A percentile compares a stretch with the other conserved stretches of the same genome.
phyloP scores from a whole-genome alignment of 2,329 filamentous ascomycete genomes.

The Mycosphaerella sp. region DNA sequence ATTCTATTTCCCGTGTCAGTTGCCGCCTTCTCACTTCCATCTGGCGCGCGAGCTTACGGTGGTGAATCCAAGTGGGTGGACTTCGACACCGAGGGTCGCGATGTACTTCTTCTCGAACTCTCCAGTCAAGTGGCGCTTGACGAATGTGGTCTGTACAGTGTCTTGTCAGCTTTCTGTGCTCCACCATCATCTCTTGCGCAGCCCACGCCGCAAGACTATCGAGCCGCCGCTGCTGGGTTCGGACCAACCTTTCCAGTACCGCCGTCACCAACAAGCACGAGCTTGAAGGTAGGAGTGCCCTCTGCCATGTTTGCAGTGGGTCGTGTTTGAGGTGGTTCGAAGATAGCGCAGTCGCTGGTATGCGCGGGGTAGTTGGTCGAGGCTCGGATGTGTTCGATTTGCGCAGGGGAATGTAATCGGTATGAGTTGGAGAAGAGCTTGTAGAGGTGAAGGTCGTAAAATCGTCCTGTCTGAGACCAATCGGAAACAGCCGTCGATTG shows the following conservation, averaged over 20 bases:
- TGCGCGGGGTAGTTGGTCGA: background rate
- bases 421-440: constrained; percentile 1
- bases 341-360: constrained; percentile 3
- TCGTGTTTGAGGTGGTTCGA: constrained; percentile 6
- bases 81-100: constrained; percentile 97
- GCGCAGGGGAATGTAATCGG: background rate
- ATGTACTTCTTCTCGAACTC: constrained; percentile 99
- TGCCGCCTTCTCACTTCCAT: constrained; percentile 6
- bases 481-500: background rate
- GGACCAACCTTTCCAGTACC: constrained; percentile 92
- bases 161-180: background rate
- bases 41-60: constrained; percentile 61
- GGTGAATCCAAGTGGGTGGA: constrained; percentile 95
- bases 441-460: background rate
- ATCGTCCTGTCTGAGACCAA: background rate
- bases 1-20: constrained; percentile 53
- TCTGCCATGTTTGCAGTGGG: constrained; percentile 17
- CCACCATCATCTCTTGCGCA: background rate
- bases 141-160: constrained; percentile 80
- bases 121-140: constrained; percentile 99
- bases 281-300: constrained; percentile 83
- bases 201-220: background rate
- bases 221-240: background rate
- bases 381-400: background rate
- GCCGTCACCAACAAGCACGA: constrained; percentile 98